Base-by-base conservation (phyloP, 306 rosid species). In the Citrullus amarus region DNA sequence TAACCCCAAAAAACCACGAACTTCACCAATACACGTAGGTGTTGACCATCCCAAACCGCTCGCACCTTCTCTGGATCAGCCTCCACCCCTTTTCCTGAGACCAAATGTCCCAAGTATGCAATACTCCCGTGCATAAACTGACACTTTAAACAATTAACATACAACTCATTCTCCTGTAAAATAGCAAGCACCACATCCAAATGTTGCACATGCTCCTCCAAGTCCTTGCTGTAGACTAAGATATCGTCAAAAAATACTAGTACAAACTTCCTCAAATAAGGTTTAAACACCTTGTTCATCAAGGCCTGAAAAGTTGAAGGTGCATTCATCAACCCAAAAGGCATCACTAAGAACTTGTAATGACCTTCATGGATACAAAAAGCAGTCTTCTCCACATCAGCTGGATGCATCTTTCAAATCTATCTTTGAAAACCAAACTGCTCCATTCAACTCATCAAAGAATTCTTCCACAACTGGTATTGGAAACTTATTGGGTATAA, bases 331-430 rank as follows among this genome's bases (percentile, higher is more conserved):
- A 56, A 0, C 0, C 28, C 61, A 3, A n/a, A 56, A 0, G 61
- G 30, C 28, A 56, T 56, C 0, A 56, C 30, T 0, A 56, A 8
- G 0, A 56, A 56, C 2, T 56, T 13, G 0, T 56, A 56, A 56
- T 56, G 30, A 0, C 13, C 61, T 1, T 56, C 11, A 2, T 56
- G 30, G 0, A 30, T 56, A 2, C 61, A 0, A 2, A n/a, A 56
- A 17, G 61, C 12, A 1, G 13, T 56, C 4, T 56, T 56, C 3
- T 7, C 11, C 0, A 56, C 4, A 8, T 56, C 61, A 0, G 2
- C 30, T 0, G 1, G 1, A 0, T 7, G 1, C 12, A 56, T 20
- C 5, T 0, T 3, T 18, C 0, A 56, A 8, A 5, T 56, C 28
- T 0, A 56, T 6, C 4, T 56, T 56, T 0, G 61, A n/a, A 3